Percentiles rank a stretch among this genome's conserved stretches.
Evolutionary conservation across 129 eudicot genomes (phyloP).

Genomic region (Saussurea involucrata): DNA sequence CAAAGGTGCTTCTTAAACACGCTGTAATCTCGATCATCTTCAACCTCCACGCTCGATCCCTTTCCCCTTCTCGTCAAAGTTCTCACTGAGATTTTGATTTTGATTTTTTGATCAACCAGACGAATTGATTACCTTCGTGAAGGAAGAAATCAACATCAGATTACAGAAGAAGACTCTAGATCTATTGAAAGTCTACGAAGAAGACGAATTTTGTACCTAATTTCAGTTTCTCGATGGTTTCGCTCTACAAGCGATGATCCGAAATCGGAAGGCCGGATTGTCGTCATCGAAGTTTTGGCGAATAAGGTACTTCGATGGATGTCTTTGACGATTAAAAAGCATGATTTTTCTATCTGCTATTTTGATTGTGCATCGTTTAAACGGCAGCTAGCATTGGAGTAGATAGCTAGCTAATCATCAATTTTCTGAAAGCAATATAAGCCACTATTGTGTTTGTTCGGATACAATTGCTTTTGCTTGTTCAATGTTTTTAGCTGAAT

Average conservation of each 20-base stretch:
- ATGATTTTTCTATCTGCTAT: conserved; percentile 5
- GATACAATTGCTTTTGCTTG: conserved; percentile 1
- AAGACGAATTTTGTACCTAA: neutral
- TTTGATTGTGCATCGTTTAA: neutral
- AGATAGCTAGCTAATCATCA: neutral
- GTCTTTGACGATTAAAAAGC: neutral
- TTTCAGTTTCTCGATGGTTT: conserved; percentile 26
- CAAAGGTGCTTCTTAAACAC: conserved; percentile 13
- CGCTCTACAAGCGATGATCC: conserved; percentile 26
- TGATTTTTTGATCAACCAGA: neutral
- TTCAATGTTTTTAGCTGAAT: conserved; percentile 4
- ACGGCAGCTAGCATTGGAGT: neutral
- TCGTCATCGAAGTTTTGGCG: conserved; percentile 29
- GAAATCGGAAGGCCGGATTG: conserved; percentile 23
- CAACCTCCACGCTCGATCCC: conserved; percentile 34
- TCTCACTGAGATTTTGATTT: neutral
- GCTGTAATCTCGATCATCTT: conserved; percentile 24
- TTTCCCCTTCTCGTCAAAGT: conserved; percentile 1
- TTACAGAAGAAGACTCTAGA: conserved; percentile 1
- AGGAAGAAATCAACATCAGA: conserved; percentile 9
- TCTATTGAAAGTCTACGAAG: conserved; percentile 4
- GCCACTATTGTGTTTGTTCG: neutral
- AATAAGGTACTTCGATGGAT: conserved; percentile 23
- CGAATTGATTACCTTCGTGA: neutral
- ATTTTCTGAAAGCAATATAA: neutral